Base-by-base conservation (phyloP, 768 basidiomycete species). In the Psilocybe cubensis region DNA sequence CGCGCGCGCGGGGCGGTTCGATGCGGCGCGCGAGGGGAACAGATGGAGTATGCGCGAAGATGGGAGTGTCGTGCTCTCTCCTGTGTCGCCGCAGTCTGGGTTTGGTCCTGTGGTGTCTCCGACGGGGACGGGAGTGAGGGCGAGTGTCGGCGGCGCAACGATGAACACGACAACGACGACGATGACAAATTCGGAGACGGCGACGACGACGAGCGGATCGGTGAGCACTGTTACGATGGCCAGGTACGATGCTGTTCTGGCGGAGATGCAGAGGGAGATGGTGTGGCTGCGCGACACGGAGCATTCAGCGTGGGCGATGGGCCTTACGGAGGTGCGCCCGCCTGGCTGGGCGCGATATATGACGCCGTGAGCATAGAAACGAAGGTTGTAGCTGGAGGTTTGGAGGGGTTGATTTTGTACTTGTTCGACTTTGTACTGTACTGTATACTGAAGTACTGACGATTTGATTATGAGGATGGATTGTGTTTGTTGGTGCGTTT, bases 231-330 rank as follows among this genome's bases (percentile, higher is more conserved):
- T 18, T 42, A 46, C 12, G 58, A 52, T 43, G 53, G 49, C 2
- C 51, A 31, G 25, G 41, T 18, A 43, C 20, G 43, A 28, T n/a
- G 50, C 40, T 2, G 61, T 62, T 33, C 44, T 69, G 51, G 66
- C 58, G 24, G 64, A 69, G 25, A 63, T 69, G 63, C 55, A 58
- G 41, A 28, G 60, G 20, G 59, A 66, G 61, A 63, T 69, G 58
- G 56, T 61, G 56, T 69, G 68, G 68, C 46, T 67, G 29, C 46
- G 59, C 28, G 64, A 59, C 20, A 61, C 66, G 38, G 63, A 64
- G 59, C 35, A 62, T n/a, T 41, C 54, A 4, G 40, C 62, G 50
- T 68, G 67, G 67, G 67, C 67, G 33, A 17, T 63, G 59, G 57
- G 57, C 1, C 23, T 45, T 53, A 66, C 65, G 57, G 65, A 68